Evolutionary conservation across 306 rosid genomes (phyloP).

Genomic region (Quercus berberidifolia): DNA sequence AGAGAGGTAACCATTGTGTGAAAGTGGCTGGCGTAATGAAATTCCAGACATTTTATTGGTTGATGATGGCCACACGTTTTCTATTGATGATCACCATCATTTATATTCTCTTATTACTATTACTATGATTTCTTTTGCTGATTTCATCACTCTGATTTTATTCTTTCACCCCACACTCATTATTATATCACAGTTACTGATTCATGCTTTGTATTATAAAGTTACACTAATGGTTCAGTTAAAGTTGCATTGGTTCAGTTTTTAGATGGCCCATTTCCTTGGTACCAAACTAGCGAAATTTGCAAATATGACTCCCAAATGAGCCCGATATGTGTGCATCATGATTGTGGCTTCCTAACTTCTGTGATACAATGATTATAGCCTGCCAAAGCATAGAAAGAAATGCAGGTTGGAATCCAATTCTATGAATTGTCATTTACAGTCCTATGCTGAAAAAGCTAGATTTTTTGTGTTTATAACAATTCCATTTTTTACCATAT

Average conservation of each 20-base stretch:
- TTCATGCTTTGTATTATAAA: neutral
- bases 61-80: slow-evolving; percentile 79
- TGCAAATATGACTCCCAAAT: neutral
- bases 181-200: slow-evolving; percentile 15
- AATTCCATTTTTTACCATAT: no score
- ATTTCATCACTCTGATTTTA: slow-evolving; percentile 18
- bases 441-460: neutral
- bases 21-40: slow-evolving; percentile 18
- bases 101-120: slow-evolving; percentile 33
- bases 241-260: slow-evolving; percentile 16
- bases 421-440: neutral
- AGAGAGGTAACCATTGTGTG: neutral
- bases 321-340: neutral
- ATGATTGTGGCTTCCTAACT: neutral
- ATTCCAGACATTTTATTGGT: slow-evolving; percentile 46
- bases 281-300: neutral
- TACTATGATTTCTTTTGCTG: slow-evolving; percentile 28
- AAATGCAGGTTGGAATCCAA: neutral
- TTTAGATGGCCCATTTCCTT: neutral
- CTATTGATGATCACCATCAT: slow-evolving; percentile 32
- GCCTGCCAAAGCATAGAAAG: neutral
- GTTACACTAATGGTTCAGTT: slow-evolving; percentile 15
- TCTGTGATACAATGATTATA: slow-evolving; percentile 1
- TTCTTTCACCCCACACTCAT: neutral
- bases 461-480: neutral